Conservation (phyloP, 164 flowering plant genomes). For the Cinnamomum chago region DNA sequence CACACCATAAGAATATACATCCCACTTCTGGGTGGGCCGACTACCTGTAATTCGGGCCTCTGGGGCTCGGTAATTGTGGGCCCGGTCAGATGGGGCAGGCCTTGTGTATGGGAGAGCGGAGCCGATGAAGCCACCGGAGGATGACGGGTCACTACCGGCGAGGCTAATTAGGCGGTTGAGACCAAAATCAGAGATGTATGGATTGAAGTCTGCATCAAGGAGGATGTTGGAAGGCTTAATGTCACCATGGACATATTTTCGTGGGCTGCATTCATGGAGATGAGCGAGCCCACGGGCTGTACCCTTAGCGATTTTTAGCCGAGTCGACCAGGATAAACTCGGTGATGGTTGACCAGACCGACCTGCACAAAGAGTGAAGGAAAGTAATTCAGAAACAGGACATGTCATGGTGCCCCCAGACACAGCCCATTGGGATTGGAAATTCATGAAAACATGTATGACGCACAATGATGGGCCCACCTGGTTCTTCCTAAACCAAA, state of each 20-base stretch:
- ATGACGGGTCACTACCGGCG: slow-evolving; percentile 47
- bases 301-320: slow-evolving; percentile 72
- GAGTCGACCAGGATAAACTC: slow-evolving; percentile 63
- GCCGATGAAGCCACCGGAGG: slow-evolving; percentile 61
- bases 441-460: too few relatives aligned
- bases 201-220: slow-evolving; percentile 62
- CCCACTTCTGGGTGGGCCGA: slow-evolving; percentile 83
- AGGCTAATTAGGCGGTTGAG: slow-evolving; percentile 64
- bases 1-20: slow-evolving; percentile 85
- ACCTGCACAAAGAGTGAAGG: slow-evolving; percentile 37
- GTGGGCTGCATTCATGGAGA: slow-evolving; percentile 86
- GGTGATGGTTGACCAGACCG: slow-evolving; percentile 50
- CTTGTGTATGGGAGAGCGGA: slow-evolving; percentile 61
- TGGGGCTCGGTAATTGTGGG: slow-evolving; percentile 67
- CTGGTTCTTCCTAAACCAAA: too few relatives aligned
- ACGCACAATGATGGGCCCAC: too few relatives aligned
- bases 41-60: slow-evolving; percentile 56
- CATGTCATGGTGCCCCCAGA: too few relatives aligned
- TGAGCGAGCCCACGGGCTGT: slow-evolving; percentile 80
- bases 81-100: slow-evolving; percentile 30
- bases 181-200: slow-evolving; percentile 84
- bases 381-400: too few relatives aligned
- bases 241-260: slow-evolving; percentile 87
- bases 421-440: too few relatives aligned
- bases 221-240: slow-evolving; percentile 92